A percentile compares a stretch with the other conserved stretches of the same genome.
Conservation (phyloP, 257 asterid species). For the Scutellaria minor region DNA sequence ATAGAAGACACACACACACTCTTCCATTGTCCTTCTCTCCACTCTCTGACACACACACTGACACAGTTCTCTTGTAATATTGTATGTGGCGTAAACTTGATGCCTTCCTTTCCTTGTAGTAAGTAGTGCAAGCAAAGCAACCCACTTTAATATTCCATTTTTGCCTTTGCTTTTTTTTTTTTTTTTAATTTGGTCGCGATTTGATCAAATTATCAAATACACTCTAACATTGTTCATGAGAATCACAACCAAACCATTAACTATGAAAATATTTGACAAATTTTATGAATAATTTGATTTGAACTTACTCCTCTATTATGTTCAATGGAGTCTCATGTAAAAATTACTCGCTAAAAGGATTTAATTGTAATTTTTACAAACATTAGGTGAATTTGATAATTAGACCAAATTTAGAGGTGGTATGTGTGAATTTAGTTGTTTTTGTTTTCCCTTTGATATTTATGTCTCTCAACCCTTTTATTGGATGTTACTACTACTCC, state of each 20-base stretch:
- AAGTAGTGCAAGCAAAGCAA: slow-evolving; percentile 98
- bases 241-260: too few species aligned
- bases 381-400: too few species aligned
- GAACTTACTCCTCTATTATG: too few species aligned
- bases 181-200: neutral
- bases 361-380: too few species aligned
- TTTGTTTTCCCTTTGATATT: slow-evolving; percentile 18
- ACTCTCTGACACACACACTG: slow-evolving; percentile 68
- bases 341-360: too few species aligned
- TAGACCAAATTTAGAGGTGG: too few species aligned
- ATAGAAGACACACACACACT: slow-evolving; percentile 9
- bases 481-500: slow-evolving; percentile 46
- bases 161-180: slow-evolving; percentile 30
- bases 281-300: too few species aligned
- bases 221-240: too few species aligned
- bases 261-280: too few species aligned
- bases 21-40: slow-evolving; percentile 14
- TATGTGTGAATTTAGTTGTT: neutral
- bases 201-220: too few species aligned
- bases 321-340: too few species aligned
- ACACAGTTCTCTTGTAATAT: slow-evolving; percentile 34
- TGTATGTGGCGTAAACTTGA: slow-evolving; percentile 80
- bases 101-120: slow-evolving; percentile 54
- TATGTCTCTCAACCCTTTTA: slow-evolving; percentile 27
- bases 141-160: slow-evolving; percentile 44